Conservation (phyloP, 2,329 filamentous ascomycete species). For the Talaromyces funiculosus region DNA sequence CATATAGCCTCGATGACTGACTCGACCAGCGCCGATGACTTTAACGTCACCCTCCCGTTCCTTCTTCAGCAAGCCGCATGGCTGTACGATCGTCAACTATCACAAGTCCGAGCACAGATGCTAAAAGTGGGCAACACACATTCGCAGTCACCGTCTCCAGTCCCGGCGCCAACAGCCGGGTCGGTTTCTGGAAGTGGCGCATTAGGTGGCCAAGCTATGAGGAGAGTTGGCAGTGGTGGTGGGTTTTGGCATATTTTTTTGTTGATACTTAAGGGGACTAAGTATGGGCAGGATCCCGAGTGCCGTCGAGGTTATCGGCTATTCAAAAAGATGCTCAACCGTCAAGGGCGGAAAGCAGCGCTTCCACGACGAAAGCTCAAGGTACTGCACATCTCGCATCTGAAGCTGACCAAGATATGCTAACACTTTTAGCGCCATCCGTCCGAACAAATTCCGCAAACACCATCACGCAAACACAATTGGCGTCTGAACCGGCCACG, state of each 20-base stretch:
- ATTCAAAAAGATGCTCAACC: slow-evolving; percentile 29
- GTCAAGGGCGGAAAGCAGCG: slow-evolving; percentile 23
- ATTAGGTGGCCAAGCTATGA: slow-evolving; percentile 32
- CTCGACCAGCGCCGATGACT: slow-evolving; percentile 58
- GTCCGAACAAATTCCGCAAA: slow-evolving; percentile 27
- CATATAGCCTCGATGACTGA: background rate
- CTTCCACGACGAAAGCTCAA: slow-evolving; percentile 15
- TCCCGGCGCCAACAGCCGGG: slow-evolving; percentile 29
- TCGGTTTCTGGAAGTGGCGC: slow-evolving; percentile 40
- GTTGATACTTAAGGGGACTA: background rate
- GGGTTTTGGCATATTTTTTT: background rate
- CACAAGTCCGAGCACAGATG: slow-evolving; percentile 86
- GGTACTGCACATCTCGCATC: slow-evolving; percentile 7
- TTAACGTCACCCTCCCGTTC: slow-evolving; percentile 81
- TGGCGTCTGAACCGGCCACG: slow-evolving; percentile 21
- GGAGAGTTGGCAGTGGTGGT: slow-evolving; percentile 29
- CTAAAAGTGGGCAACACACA: slow-evolving; percentile 53
- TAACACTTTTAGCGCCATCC: slow-evolving; percentile 7
- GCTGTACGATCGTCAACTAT: slow-evolving; percentile 84
- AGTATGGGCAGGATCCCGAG: slow-evolving; percentile 30
- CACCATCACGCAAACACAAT: slow-evolving; percentile 26
- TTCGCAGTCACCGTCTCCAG: slow-evolving; percentile 39
- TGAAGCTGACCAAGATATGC: background rate
- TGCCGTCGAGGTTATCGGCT: slow-evolving; percentile 34
- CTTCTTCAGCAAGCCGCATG: slow-evolving; percentile 89